Evolutionary conservation across 352 stramenopile genomes (phyloP), one percentile per base, ranked within the genome.

Genomic region (Globisporangium rhizosaccharum): DNA sequence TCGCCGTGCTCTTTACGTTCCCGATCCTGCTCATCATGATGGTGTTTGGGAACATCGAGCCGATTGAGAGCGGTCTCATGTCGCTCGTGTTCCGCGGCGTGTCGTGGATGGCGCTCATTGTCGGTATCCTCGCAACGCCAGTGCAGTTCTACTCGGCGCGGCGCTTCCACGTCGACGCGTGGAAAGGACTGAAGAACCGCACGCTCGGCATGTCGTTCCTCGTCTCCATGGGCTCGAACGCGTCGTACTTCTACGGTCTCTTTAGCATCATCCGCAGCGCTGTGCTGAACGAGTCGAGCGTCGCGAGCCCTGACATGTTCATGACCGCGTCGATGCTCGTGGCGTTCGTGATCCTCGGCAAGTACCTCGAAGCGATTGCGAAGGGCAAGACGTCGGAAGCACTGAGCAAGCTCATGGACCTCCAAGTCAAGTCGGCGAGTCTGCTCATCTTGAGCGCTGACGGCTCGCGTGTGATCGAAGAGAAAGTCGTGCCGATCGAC

Each of bases 261-360:
- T 91, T 97, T 50, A 93, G 88, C 37, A 76, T 98, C 30, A 59
- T 91, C 62, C 90, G 75, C 36, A 82, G 75, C 33, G 73, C 76
- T 12, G 72, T 83, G 60, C 77, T 83, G 37, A 70, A 75, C 30
- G 78, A 97, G 49, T 72, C 66, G 61, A 85, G 73, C 59, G 76
- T 96, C 26, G 66, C 77, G 20, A 84, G 76, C 37, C 70, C 76
- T 6, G 84, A 96, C 65, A 96, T 98, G 74, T 99, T 99, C 68
- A 98, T 99, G 82, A 99, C 97, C 4, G 96, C 92, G n/a, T 87
- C 96, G 2, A 96, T 99, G 76, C 78, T 99, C 26, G 90, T 99
- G 57, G 89, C 95, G 18, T 99, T 99, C 65, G 97, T 99, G 36
- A 77, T 99, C 18, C 56, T 99, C 3, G 97, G 97, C 52, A 99